Conservation (phyloP, 2,329 filamentous ascomycete species). For the Venturia aucupariae region DNA sequence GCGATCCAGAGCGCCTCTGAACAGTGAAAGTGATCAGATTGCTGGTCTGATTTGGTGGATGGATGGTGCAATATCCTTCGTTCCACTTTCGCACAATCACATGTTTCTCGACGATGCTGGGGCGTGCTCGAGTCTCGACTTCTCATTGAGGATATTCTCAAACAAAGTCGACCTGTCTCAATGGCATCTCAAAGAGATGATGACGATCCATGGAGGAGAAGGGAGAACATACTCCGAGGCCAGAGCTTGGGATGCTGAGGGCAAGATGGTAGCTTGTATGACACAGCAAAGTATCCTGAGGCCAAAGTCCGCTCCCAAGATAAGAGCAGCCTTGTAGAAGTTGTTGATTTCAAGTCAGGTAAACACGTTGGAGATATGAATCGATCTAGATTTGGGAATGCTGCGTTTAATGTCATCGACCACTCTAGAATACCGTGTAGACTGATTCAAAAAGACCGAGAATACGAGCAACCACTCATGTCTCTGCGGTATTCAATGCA, state of each 20-base stretch:
- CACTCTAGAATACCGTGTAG: no score
- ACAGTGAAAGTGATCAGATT: constrained; percentile 25
- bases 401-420: no score
- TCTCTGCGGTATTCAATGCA: no score
- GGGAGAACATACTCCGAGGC: constrained; percentile 39
- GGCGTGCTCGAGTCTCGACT: constrained; percentile 42
- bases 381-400: no score
- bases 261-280: constrained; percentile 39
- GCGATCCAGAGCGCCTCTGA: constrained; percentile 19
- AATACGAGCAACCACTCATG: no score
- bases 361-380: no score
- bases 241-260: constrained; percentile 36
- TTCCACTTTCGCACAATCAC: constrained; percentile 35
- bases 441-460: no score
- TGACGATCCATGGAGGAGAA: constrained; percentile 28
- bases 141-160: constrained; percentile 38
- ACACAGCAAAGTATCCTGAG: constrained; percentile 37
- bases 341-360: no score
- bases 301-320: constrained; percentile 14
- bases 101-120: constrained; percentile 36
- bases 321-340: background rate
- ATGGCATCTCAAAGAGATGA: constrained; percentile 38
- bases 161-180: constrained; percentile 30
- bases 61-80: constrained; percentile 37
- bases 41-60: constrained; percentile 35